Evolutionary conservation across 495 filamentous ascomycete genomes (phyloP).

Genomic region (Xylaria grammica): DNA sequence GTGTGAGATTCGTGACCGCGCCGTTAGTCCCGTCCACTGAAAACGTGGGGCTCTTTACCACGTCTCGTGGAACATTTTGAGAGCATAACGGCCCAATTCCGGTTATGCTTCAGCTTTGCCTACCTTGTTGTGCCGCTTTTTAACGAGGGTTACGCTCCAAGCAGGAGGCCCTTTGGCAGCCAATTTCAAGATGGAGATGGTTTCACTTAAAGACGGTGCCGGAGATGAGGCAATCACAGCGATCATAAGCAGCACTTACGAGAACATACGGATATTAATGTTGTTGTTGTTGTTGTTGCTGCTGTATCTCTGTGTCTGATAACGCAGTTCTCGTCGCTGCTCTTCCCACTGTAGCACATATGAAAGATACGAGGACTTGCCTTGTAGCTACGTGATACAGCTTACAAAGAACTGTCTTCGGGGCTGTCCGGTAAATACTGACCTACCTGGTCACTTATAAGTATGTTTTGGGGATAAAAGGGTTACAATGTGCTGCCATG

Average conservation of each 20-base stretch:
- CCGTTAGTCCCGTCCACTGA: no score
- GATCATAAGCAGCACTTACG: conserved; percentile 11
- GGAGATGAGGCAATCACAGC: background rate
- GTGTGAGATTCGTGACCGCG: no score
- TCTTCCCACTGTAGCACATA: conserved; percentile 10
- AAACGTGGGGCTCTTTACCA: no score
- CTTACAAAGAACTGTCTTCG: background rate
- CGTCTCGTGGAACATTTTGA: no score
- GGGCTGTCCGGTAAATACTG: conserved; percentile 2
- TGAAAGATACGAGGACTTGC: conserved; percentile 2
- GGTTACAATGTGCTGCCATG: background rate
- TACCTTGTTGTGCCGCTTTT: no score
- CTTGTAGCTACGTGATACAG: conserved; percentile 1
- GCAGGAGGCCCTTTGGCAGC: background rate
- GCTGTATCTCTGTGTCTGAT: conserved; percentile 17
- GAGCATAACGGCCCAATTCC: no score
- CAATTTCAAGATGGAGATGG: no score
- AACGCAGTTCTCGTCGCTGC: conserved; percentile 3
- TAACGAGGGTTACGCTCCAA: no score
- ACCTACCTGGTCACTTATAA: background rate
- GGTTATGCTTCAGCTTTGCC: no score
- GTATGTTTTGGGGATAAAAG: background rate
- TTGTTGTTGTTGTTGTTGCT: conserved; percentile 5
- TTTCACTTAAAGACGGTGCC: no score
- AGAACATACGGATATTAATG: background rate